phyloP scores from a whole-genome alignment of 2,329 filamentous ascomycete species.

The Xylariomycetidae sp. region DNA sequence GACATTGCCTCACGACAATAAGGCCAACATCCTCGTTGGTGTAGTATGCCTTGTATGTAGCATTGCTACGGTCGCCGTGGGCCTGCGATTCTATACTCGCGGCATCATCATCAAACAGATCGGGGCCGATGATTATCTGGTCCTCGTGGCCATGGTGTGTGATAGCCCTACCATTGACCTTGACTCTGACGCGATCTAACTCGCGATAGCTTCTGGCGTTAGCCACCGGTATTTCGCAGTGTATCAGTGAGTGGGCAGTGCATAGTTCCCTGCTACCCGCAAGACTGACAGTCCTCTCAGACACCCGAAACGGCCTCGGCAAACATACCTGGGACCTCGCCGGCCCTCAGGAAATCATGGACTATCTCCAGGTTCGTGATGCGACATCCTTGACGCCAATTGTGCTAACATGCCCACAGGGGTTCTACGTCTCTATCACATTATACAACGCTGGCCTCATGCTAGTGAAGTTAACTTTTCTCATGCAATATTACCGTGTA shows the following conservation, averaged over 20 bases:
- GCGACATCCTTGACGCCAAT: too few relatives aligned
- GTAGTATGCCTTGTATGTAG: conserved; percentile 19
- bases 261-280: too few relatives aligned
- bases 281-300: too few relatives aligned
- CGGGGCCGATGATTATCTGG: conserved; percentile 27
- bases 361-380: conserved; percentile 18
- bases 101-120: conserved; percentile 21
- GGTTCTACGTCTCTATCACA: conserved; percentile 33
- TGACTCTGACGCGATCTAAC: too few relatives aligned
- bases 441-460: conserved; percentile 32
- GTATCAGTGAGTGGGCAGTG: conserved; percentile 17
- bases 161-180: too few relatives aligned
- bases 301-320: conserved; percentile 18
- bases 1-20: conserved; percentile 14
- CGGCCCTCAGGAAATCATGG: conserved; percentile 6
- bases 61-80: conserved; percentile 20
- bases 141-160: conserved; percentile 34
- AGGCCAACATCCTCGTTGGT: conserved; percentile 17
- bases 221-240: conserved; percentile 19
- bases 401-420: conserved; percentile 16
- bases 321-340: conserved; percentile 18
- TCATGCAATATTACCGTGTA: conserved; percentile 35
- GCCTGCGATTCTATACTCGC: conserved; percentile 27
- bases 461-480: conserved; percentile 32
- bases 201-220: conserved; percentile 16